Conservation (phyloP, 805 yeast genomes). For the Pichia pseudocactophila region DNA sequence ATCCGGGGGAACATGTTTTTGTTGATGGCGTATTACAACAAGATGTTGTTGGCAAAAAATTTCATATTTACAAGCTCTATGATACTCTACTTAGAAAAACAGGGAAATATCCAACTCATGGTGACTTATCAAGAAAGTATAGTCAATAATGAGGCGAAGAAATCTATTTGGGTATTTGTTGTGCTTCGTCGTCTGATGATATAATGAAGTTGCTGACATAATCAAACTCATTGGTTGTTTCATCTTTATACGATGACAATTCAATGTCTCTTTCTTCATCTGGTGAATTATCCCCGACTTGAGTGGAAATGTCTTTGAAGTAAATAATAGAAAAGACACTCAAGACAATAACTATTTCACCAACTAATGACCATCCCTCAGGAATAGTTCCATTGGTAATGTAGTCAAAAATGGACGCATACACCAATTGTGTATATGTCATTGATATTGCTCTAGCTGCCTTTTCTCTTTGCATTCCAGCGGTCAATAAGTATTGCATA, state of each 20-base stretch:
- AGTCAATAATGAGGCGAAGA: no score
- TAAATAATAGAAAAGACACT: constrained; percentile 55
- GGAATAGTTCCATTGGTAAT: constrained; percentile 69
- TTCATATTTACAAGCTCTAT: no score
- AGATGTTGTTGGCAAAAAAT: no score
- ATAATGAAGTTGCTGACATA: no score
- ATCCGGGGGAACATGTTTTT: no score
- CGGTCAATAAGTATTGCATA: constrained; percentile 71
- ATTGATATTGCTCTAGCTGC: constrained; percentile 73
- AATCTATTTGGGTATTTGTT: no score
- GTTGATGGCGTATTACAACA: no score
- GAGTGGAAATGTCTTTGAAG: constrained; percentile 28
- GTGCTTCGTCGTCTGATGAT: no score
- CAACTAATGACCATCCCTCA: constrained; percentile 55
- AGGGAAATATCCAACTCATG: no score
- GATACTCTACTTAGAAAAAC: no score
- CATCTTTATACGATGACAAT: constrained; percentile 1
- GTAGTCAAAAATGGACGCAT: constrained; percentile 70
- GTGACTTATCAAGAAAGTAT: no score
- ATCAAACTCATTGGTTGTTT: background rate
- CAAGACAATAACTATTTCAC: constrained; percentile 58
- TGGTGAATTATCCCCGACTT: background rate
- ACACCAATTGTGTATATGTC: constrained; percentile 68
- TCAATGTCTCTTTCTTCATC: constrained; percentile 7
- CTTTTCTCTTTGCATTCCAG: constrained; percentile 73